These are phyloP conservation scores for Hymenoscyphus linearis DNA, from an alignment of 2,329 filamentous ascomycete genomes.

Conservation along the genomic window DNA sequence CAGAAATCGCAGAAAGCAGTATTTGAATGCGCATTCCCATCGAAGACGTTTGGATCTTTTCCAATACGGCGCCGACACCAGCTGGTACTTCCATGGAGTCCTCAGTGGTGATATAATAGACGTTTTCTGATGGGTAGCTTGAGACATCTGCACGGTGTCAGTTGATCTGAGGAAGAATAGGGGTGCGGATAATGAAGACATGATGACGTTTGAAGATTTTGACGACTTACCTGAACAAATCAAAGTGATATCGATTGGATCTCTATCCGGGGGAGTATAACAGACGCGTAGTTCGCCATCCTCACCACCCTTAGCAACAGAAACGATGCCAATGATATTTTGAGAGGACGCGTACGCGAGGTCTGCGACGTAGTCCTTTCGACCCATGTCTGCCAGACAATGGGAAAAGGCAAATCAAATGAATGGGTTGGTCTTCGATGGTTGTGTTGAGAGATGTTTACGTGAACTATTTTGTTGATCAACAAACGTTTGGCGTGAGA, in stretches of 20 bases:
- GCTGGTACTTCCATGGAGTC: slow-evolving; percentile 41
- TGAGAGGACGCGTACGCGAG: slow-evolving; percentile 35
- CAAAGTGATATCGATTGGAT: slow-evolving; percentile 25
- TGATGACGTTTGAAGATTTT: neutral
- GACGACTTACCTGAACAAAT: slow-evolving; percentile 21
- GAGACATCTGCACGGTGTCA: slow-evolving; percentile 42
- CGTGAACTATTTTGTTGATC: neutral
- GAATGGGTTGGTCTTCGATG: neutral
- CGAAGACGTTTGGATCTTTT: slow-evolving; percentile 21
- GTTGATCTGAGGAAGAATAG: neutral
- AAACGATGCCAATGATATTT: slow-evolving; percentile 43
- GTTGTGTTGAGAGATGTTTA: neutral
- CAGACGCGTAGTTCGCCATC: slow-evolving; percentile 68
- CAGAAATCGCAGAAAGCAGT: slow-evolving; percentile 22
- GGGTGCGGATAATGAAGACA: neutral
- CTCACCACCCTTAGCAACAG: slow-evolving; percentile 57
- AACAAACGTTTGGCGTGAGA: neutral
- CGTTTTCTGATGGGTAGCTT: slow-evolving; percentile 43
- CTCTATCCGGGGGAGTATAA: slow-evolving; percentile 36
- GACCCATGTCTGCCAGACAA: slow-evolving; percentile 49
- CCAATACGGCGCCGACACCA: slow-evolving; percentile 34
- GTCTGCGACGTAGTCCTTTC: slow-evolving; percentile 60
- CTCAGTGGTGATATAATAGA: slow-evolving; percentile 49
- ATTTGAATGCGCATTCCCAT: slow-evolving; percentile 22
- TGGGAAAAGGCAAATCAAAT: neutral